Conservation (phyloP, 1,284 basidiomycete genomes). For the Cutaneotrichosporon spelunceum region DNA sequence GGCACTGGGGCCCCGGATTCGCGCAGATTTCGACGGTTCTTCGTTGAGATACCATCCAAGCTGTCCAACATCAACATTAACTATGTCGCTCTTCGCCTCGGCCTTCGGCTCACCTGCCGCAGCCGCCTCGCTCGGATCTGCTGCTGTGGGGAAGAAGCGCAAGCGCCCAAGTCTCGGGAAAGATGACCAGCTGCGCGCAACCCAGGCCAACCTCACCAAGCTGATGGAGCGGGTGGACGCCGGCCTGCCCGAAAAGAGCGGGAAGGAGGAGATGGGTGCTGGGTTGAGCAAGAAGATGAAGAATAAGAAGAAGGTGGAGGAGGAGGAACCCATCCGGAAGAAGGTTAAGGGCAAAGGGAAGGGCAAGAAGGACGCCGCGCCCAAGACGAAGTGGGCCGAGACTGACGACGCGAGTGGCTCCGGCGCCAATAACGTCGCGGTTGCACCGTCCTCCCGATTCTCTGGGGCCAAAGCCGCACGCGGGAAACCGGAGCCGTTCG, state of each 20-base stretch:
- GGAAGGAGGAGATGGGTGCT: constrained; percentile 20
- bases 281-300: constrained; percentile 42
- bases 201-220: constrained; percentile 71
- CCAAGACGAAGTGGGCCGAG: constrained; percentile 4
- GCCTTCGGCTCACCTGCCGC: constrained; percentile 28
- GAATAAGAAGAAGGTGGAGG: constrained; percentile 5
- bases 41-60: neutral
- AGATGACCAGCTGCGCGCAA: constrained; percentile 47
- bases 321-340: neutral
- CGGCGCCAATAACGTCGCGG: constrained; percentile 3
- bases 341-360: constrained; percentile 11
- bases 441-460: neutral
- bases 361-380: neutral
- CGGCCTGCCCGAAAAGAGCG: constrained; percentile 38
- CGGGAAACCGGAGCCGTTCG: constrained; percentile 22
- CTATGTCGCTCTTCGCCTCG: constrained; percentile 46
- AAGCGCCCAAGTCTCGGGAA: constrained; percentile 57
- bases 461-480: constrained; percentile 9
- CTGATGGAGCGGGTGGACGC: constrained; percentile 63
- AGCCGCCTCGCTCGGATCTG: too few species aligned
- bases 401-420: constrained; percentile 4
- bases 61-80: neutral
- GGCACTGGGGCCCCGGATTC: constrained; percentile 16
- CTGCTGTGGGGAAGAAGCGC: constrained; percentile 55
- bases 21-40: constrained; percentile 12